Evolutionary conservation across 2,329 filamentous ascomycete genomes (phyloP).

Genomic region (Clonostachys byssicola): DNA sequence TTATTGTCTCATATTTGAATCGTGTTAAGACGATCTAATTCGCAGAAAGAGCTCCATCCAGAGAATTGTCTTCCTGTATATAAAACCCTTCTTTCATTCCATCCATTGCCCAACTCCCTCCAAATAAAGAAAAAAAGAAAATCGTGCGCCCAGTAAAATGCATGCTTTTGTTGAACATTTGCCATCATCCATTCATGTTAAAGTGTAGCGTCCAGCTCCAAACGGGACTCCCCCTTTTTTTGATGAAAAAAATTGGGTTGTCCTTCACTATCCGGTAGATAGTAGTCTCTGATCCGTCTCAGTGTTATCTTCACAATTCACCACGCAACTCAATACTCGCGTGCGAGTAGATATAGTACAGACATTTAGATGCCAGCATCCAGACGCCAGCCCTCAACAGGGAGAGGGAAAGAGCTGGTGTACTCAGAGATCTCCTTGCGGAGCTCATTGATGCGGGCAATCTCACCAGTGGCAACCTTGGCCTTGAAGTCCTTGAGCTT

Average conservation of each 20-base stretch:
- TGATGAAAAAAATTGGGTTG: too few relatives aligned
- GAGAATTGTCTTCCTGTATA: too few relatives aligned
- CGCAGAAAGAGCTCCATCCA: too few relatives aligned
- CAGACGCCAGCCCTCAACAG: constrained; percentile 68
- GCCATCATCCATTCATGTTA: neutral
- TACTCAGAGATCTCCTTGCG: constrained; percentile 87
- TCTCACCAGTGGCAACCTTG: constrained; percentile 75
- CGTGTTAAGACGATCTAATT: too few relatives aligned
- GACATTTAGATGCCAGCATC: constrained; percentile 51
- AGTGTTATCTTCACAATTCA: neutral
- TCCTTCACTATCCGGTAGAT: neutral
- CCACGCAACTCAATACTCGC: neutral
- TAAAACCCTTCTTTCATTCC: too few relatives aligned
- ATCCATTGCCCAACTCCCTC: neutral
- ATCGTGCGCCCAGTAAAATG: neutral
- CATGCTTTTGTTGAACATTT: constrained; percentile 1
- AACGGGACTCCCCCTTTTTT: too few relatives aligned
- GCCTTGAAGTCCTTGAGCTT: constrained; percentile 99
- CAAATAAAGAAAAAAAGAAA: neutral
- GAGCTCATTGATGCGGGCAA: constrained; percentile 78
- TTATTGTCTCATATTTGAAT: too few relatives aligned
- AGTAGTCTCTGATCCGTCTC: neutral
- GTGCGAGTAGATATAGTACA: neutral
- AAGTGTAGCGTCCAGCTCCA: neutral
- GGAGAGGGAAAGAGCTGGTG: constrained; percentile 89